Evolutionary conservation across 257 asterid species (phyloP), one percentile per base, ranked within the genome.

Genomic region (Apocynum venetum): DNA sequence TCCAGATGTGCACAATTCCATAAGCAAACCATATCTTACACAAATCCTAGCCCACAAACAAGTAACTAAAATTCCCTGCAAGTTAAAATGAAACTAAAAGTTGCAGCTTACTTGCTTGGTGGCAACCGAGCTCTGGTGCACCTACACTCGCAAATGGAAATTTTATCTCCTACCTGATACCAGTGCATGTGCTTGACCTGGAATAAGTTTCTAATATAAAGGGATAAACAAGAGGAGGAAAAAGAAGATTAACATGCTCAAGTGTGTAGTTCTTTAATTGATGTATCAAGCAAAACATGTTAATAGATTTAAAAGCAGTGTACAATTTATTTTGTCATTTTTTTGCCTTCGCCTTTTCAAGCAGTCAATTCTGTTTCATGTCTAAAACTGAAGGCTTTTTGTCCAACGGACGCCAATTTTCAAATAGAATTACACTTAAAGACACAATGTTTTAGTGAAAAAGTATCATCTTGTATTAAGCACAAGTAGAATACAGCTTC

Each of bases 171-270:
- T 76, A 87, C 66, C 74, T 82, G 93, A 85, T 92, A 94, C 97
- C 98, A 94, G 59, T 94, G 97, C 93, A 93, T 82, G 88, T 95
- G 98, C 80, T 89, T 95, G 78, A 95, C 98, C 98, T 95, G 90
- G 72, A 80, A 84, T 44, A 78, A 53, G 79, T n/a, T 53, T 76
- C 75, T 3, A 25, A 5, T 19, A 47, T 38, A 64, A 79, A 17
- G 31, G 36, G 61, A 61, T 38, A 35, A 15, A 49, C 17, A 25
- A 67, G 2, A 68, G 10, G 53, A 64, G n/a, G 46, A 41, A 17
- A 35, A 75, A 57, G 17, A 55, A 51, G 60, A 49, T 11, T 65
- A 40, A 47, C 5, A 47, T 36, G 68, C 46, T 74, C 43, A 6
- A 70, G 59, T 55, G 31, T 61, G 56, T 2, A 40, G 36, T 17